Conservation (phyloP, 768 basidiomycete genomes). For the Chalciporus piperatus region DNA sequence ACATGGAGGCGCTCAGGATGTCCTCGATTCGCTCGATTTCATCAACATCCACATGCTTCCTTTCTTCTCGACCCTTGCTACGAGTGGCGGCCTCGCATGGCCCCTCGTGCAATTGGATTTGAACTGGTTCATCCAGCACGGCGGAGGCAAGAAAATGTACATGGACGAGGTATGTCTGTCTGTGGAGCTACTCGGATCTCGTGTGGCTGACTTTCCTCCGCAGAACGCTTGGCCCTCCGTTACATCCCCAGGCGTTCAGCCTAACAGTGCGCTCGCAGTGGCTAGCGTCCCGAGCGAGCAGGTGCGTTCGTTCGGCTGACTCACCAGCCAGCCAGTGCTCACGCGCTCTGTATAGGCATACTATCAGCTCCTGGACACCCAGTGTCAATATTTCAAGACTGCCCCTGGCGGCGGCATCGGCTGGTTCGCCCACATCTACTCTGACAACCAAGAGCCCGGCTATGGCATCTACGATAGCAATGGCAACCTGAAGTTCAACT, state of each 20-base stretch:
- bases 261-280: slow-evolving; percentile 61
- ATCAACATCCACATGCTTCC: slow-evolving; percentile 72
- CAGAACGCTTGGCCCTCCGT: slow-evolving; percentile 80
- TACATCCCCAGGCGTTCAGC: slow-evolving; percentile 57
- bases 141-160: slow-evolving; percentile 71
- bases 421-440: slow-evolving; percentile 83
- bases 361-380: slow-evolving; percentile 57
- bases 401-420: slow-evolving; percentile 63
- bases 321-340: background rate
- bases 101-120: slow-evolving; percentile 57
- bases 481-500: slow-evolving; percentile 58
- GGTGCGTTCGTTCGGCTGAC: slow-evolving; percentile 34
- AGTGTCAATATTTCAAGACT: slow-evolving; percentile 61
- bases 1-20: slow-evolving; percentile 47
- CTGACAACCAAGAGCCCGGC: slow-evolving; percentile 61
- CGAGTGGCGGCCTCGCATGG: slow-evolving; percentile 57
- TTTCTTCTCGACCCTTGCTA: slow-evolving; percentile 45
- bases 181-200: background rate
- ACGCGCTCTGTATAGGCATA: slow-evolving; percentile 39
- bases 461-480: slow-evolving; percentile 61
- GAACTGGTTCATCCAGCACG: slow-evolving; percentile 65
- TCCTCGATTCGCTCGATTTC: slow-evolving; percentile 58
- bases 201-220: background rate
- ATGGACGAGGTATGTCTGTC: slow-evolving; percentile 53
- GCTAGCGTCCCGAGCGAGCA: slow-evolving; percentile 61